A percentile compares a stretch with the other conserved stretches of the same genome.
Conservation (phyloP, 176 grass and related monocot genomes). For the Avena sativa region DNA sequence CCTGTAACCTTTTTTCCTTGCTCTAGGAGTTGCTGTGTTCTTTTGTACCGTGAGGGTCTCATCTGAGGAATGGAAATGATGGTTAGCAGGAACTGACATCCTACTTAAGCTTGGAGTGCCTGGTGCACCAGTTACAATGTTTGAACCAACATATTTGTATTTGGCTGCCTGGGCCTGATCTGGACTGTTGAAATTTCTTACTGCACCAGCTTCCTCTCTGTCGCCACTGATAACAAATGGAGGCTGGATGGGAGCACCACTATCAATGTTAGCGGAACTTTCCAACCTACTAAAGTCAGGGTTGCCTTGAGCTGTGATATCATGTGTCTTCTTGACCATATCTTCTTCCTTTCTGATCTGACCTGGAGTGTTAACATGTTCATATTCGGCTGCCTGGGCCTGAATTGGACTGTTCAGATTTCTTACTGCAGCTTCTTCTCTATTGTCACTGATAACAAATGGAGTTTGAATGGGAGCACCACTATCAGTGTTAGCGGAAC, state of each 20-base stretch:
- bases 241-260: conserved; percentile 8
- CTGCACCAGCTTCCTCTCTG: conserved; percentile 14
- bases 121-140: conserved; percentile 7
- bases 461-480: conserved; percentile 12
- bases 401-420: conserved; percentile 9
- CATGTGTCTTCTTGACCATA: background rate
- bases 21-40: background rate
- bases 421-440: conserved; percentile 29
- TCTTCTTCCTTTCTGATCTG: conserved; percentile 19
- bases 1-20: conserved; percentile 17
- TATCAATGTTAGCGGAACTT: conserved; percentile 27
- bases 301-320: background rate
- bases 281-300: background rate
- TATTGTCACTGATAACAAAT: background rate
- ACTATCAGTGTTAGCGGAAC: conserved; percentile 27
- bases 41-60: conserved; percentile 20
- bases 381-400: conserved; percentile 7
- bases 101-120: conserved; percentile 37
- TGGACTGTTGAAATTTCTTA: conserved; percentile 21
- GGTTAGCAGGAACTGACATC: conserved; percentile 40
- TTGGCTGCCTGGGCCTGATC: conserved; percentile 20
- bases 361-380: conserved; percentile 26
- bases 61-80: conserved; percentile 41
- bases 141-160: conserved; percentile 31
- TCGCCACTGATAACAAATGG: background rate